These are phyloP conservation scores for Trichosporon sp. DNA, from an alignment of 1,284 basidiomycete species.

Conservation along the genomic window DNA sequence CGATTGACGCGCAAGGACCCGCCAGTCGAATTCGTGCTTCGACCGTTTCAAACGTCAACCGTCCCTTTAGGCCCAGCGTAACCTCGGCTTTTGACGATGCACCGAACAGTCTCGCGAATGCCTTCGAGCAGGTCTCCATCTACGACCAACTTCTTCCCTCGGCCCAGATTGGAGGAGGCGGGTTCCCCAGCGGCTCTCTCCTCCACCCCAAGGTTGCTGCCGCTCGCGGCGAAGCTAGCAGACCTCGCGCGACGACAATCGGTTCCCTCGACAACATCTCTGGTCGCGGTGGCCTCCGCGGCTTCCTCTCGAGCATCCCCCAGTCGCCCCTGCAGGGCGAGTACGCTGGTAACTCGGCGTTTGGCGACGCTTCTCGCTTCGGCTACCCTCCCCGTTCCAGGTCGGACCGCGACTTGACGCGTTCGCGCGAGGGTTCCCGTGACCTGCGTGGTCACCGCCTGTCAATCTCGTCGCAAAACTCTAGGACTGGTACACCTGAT, in stretches of 20 bases:
- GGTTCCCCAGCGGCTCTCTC: constrained; percentile 28
- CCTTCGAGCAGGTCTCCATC: constrained; percentile 47
- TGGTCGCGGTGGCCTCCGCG: constrained; percentile 48
- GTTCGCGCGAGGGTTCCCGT: constrained; percentile 42
- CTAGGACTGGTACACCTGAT: constrained; percentile 51
- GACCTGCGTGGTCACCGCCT: constrained; percentile 41
- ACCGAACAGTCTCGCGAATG: constrained; percentile 57
- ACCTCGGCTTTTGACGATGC: constrained; percentile 69
- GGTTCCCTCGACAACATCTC: constrained; percentile 76
- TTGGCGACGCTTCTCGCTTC: constrained; percentile 28
- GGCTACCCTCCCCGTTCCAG: constrained; percentile 42
- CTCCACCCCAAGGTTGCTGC: constrained; percentile 33
- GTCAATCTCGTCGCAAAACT: constrained; percentile 49
- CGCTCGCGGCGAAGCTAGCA: constrained; percentile 54
- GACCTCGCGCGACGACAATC: constrained; percentile 88
- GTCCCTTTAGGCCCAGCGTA: constrained; percentile 66
- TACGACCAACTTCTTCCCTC: constrained; percentile 41
- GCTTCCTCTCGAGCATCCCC: constrained; percentile 60
- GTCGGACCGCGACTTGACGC: constrained; percentile 42
- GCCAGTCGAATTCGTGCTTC: constrained; percentile 80
- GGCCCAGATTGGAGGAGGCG: constrained; percentile 23
- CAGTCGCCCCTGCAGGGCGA: constrained; percentile 47
- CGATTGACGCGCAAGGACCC: constrained; percentile 67
- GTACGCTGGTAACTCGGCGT: constrained; percentile 24
- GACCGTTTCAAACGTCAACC: constrained; percentile 73